Evolutionary conservation across 768 basidiomycete genomes (phyloP).

Genomic region (Mycena metata): DNA sequence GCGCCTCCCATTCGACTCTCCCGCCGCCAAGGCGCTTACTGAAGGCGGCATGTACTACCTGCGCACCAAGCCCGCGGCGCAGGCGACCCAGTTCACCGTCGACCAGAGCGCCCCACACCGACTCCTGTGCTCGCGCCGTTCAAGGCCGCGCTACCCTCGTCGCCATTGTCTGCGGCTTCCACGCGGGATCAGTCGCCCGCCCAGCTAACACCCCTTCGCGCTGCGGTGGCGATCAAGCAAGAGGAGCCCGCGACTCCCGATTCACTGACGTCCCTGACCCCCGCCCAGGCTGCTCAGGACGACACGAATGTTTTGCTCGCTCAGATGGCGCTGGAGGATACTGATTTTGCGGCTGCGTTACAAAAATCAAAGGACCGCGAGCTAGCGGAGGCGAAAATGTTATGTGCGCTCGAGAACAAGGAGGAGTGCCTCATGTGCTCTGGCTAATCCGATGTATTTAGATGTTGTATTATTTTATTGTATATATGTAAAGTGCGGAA

Average conservation of each 20-base stretch:
- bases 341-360: constrained; percentile 86
- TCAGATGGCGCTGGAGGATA: constrained; percentile 69
- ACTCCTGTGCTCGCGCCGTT: constrained; percentile 42
- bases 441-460: constrained; percentile 54
- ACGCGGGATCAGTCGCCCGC: constrained; percentile 32
- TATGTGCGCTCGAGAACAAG: constrained; percentile 93
- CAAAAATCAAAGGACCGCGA: constrained; percentile 78
- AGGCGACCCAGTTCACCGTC: constrained; percentile 78
- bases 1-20: constrained; percentile 83
- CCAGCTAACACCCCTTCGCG: constrained; percentile 27
- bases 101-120: constrained; percentile 71
- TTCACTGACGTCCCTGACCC: constrained; percentile 2
- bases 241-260: neutral
- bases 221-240: constrained; percentile 18
- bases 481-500: neutral
- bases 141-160: constrained; percentile 36
- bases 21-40: constrained; percentile 77
- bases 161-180: constrained; percentile 47
- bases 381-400: constrained; percentile 82
- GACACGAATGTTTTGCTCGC: constrained; percentile 61
- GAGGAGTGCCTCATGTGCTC: constrained; percentile 96
- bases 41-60: constrained; percentile 92
- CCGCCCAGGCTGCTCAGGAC: constrained; percentile 42
- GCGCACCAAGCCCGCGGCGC: constrained; percentile 82
- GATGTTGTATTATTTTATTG: constrained; percentile 1